Percentiles rank a stretch among this genome's conserved stretches.
These are phyloP conservation scores for Narthecium ossifragum DNA, from an alignment of 106 monocot genomes.

Conservation along the genomic window DNA sequence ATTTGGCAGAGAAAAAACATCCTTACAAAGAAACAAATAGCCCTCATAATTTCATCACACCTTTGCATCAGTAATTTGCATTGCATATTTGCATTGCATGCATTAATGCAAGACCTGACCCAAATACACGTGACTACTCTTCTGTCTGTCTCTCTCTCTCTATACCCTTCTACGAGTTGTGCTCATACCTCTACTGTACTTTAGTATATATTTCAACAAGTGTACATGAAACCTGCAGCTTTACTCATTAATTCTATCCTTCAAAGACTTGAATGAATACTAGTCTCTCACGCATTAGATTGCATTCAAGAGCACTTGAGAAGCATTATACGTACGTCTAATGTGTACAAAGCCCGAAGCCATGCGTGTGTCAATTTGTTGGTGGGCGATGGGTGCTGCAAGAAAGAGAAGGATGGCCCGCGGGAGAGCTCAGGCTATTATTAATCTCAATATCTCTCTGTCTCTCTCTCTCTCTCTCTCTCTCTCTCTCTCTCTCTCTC, in stretches of 20 bases:
- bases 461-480: background rate
- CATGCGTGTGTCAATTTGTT: too few relatives aligned
- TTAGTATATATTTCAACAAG: background rate
- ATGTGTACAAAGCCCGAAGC: too few relatives aligned
- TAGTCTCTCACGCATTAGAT: too few relatives aligned
- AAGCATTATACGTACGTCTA: too few relatives aligned
- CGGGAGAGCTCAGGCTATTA: background rate
- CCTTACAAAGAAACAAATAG: conserved; percentile 20
- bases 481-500: background rate
- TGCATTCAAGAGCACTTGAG: too few relatives aligned
- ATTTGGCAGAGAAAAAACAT: conserved; percentile 12
- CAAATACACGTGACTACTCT: background rate
- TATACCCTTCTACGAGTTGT: too few relatives aligned
- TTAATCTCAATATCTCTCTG: background rate
- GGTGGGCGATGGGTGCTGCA: too few relatives aligned
- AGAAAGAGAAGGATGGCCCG: background rate
- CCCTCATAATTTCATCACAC: conserved; percentile 12
- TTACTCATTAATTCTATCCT: background rate
- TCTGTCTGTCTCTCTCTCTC: background rate
- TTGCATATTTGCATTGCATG: too few relatives aligned
- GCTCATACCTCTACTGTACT: too few relatives aligned
- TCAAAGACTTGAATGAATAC: too few relatives aligned
- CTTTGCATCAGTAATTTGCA: too few relatives aligned
- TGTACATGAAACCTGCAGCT: background rate
- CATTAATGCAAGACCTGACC: conserved; percentile 5